Conservation (phyloP, 2,329 filamentous ascomycete genomes). For the Daldinia eschscholtzii region DNA sequence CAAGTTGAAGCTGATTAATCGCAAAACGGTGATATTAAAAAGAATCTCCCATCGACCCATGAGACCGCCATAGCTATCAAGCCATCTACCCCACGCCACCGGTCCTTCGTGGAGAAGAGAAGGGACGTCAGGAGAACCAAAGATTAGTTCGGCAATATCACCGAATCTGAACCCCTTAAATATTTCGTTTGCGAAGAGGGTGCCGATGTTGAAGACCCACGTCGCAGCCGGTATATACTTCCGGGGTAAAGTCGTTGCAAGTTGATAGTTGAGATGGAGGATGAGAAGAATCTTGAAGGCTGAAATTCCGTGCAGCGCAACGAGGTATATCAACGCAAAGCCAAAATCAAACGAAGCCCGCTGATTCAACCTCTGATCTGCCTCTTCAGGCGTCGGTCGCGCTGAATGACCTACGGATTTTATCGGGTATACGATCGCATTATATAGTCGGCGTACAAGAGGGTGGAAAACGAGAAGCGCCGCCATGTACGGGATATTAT, state of each 20-base stretch:
- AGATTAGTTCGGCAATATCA: conserved; percentile 68
- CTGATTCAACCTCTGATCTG: conserved; percentile 72
- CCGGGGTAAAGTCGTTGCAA: conserved; percentile 79
- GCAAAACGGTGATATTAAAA: conserved; percentile 94
- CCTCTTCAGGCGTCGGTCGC: conserved; percentile 57
- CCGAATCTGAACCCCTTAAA: conserved; percentile 80
- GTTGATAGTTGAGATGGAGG: conserved; percentile 82
- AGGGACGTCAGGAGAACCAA: conserved; percentile 51
- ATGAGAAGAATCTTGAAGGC: conserved; percentile 85
- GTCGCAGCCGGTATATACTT: conserved; percentile 79
- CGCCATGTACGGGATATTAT: conserved; percentile 85
- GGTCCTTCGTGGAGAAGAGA: conserved; percentile 59
- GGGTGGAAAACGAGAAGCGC: conserved; percentile 83
- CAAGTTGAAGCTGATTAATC: conserved; percentile 95
- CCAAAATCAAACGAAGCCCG: conserved; percentile 84
- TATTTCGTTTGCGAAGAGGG: conserved; percentile 91
- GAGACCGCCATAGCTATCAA: conserved; percentile 87
- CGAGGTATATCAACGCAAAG: conserved; percentile 84
- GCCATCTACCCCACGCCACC: conserved; percentile 73
- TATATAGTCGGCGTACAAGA: conserved; percentile 78
- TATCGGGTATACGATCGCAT: conserved; percentile 64
- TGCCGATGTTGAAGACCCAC: conserved; percentile 90
- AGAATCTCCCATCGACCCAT: conserved; percentile 94
- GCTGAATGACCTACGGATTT: conserved; percentile 45
- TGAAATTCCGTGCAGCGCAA: conserved; percentile 86